Conservation (phyloP, 495 filamentous ascomycete genomes). For the Mytilinidion resinicola region DNA sequence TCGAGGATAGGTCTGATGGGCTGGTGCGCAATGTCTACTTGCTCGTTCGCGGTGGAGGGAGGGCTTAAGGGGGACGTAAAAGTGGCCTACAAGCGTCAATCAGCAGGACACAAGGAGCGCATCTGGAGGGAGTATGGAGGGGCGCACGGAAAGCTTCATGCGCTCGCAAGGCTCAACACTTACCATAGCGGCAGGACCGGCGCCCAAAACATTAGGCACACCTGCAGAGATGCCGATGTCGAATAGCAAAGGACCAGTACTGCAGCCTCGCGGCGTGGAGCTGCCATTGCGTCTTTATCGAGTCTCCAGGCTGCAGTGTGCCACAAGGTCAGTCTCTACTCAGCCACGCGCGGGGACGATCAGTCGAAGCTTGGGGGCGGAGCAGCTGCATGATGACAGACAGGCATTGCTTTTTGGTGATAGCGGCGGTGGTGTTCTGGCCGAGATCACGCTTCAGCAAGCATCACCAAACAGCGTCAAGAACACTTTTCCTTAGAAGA, state of each 20-base stretch:
- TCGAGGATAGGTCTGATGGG: neutral
- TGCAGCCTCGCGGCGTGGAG: neutral
- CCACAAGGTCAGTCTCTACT: neutral
- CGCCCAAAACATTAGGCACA: neutral
- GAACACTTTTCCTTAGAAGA: too few species aligned
- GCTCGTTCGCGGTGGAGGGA: neutral
- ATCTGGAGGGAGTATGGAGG: too few species aligned
- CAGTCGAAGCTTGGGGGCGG: too few species aligned
- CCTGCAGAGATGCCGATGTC: neutral
- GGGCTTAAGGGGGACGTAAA: neutral
- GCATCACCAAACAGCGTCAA: too few species aligned
- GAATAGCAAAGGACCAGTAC: neutral
- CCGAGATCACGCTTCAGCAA: too few species aligned
- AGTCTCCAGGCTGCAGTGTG: neutral
- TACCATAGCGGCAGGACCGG: neutral
- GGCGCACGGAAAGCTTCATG: too few species aligned
- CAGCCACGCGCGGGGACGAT: neutral
- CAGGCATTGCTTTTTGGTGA: too few species aligned
- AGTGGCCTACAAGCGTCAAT: neutral
- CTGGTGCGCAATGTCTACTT: neutral
- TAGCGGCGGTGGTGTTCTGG: too few species aligned
- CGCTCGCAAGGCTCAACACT: neutral
- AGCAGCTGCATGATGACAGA: too few species aligned
- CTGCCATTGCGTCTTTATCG: neutral
- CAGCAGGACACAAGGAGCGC: neutral